Conservation (phyloP, 2,329 filamentous ascomycete genomes). For the Periconia macrospinosa region DNA sequence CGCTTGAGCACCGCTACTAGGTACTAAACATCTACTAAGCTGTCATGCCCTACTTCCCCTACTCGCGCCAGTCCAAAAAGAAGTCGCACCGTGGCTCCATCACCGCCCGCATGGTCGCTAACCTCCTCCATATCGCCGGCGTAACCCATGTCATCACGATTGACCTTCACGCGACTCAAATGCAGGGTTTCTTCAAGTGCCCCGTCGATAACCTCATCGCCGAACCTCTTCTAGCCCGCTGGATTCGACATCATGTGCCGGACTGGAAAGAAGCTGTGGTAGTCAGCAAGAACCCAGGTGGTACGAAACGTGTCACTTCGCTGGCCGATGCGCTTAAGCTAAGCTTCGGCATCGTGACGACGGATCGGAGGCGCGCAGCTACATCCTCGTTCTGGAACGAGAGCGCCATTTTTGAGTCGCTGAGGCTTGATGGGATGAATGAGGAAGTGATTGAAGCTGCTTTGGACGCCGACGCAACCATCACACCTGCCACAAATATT, state of each 20-base stretch:
- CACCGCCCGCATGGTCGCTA: constrained; percentile 95
- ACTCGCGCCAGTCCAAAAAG: constrained; percentile 98
- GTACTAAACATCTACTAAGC: constrained; percentile 53
- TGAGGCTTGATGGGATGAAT: constrained; percentile 47
- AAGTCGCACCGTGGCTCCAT: constrained; percentile 96
- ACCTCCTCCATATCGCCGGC: constrained; percentile 88
- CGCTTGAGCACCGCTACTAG: neutral
- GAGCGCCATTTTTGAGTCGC: constrained; percentile 70
- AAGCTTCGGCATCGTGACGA: constrained; percentile 96
- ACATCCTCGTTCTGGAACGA: constrained; percentile 60
- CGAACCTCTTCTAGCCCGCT: constrained; percentile 90
- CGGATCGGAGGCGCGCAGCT: constrained; percentile 58
- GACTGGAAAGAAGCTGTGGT: constrained; percentile 92
- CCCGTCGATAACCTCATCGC: constrained; percentile 97
- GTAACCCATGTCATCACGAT: constrained; percentile 98
- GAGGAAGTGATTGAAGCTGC: constrained; percentile 37
- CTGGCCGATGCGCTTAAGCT: constrained; percentile 94
- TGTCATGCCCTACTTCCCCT: constrained; percentile 95
- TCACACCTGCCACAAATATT: constrained; percentile 29
- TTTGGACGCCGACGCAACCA: constrained; percentile 38
- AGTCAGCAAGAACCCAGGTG: constrained; percentile 96
- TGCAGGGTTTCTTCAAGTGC: constrained; percentile 98
- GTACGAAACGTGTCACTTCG: constrained; percentile 95
- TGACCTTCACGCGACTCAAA: constrained; percentile 89
- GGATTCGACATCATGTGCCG: constrained; percentile 87